Evolutionary conservation across 768 basidiomycete species (phyloP), one percentile per base, ranked within the genome.

Genomic region (Crucibulum laeve): DNA sequence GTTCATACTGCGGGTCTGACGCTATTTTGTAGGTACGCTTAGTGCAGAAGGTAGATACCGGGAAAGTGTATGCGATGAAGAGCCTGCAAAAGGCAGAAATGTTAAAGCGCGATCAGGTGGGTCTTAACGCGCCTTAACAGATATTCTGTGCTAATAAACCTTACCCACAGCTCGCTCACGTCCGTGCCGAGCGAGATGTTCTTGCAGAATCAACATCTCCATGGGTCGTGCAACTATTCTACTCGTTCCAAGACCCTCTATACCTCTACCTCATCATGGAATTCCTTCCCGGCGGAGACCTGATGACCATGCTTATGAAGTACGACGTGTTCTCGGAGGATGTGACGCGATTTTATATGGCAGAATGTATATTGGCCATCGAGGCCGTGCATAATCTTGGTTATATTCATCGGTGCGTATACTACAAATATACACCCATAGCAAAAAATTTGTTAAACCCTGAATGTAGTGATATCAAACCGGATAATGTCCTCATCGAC

Each of bases 241-340:
- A 96, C 65, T 96, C 94, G 26, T 98, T 97, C 76, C 95, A 99
- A 63, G 96, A 98, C 62, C 81, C 89, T 1, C 71, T 91, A 41
- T 97, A 95, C 60, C 81, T 99, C 21, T 99, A 97, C 69, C 80
- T 99, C 47, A 89, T 99, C 71, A 99, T 99, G 95, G 77, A 77
- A 51, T 79, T 79, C 53, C 72, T 82, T 34, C 80, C 81, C 26
- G 95, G 95, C 35, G 95, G 95, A n/a, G 95, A 99, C 62, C 73
- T 99, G 50, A 98, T 99, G 95, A 97, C 96, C 10, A 99, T 98
- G 95, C 72, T 99, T 54, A 99, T 99, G 86, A 98, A 97, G 66
- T 98, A 99, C 65, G 95, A 97, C 63, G 88, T 95, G 5, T 98
- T 98, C 69, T 91, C 91, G 5, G 96, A 98, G 64, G 95, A 98